Evolutionary conservation across 257 asterid genomes (phyloP).

Genomic region (Eucommia ulmoides): DNA sequence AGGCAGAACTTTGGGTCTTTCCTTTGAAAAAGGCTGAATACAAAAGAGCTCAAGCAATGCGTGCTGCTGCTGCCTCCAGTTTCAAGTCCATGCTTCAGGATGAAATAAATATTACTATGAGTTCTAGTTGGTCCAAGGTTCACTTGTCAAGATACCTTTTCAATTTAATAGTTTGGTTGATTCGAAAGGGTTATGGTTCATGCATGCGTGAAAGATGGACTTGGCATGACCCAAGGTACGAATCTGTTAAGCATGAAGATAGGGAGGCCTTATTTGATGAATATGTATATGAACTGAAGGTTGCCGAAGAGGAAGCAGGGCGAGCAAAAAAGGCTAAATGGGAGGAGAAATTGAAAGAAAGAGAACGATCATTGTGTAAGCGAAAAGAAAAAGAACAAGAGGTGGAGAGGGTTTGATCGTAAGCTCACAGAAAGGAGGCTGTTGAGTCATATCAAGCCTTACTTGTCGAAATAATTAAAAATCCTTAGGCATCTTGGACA

Average conservation of each 20-base stretch:
- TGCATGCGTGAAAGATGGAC: slow-evolving; percentile 71
- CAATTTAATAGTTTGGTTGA: background rate
- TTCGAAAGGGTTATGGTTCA: background rate
- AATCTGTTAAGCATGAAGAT: slow-evolving; percentile 75
- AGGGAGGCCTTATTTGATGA: slow-evolving; percentile 71
- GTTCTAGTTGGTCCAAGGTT: slow-evolving; percentile 94
- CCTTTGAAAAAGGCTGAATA: slow-evolving; percentile 62
- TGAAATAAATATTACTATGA: slow-evolving; percentile 46
- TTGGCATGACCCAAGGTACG: slow-evolving; percentile 84
- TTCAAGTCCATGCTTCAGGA: slow-evolving; percentile 84
- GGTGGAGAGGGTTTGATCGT: slow-evolving; percentile 87
- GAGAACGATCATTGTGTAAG: slow-evolving; percentile 80
- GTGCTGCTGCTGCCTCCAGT: slow-evolving; percentile 50
- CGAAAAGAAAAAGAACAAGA: slow-evolving; percentile 97
- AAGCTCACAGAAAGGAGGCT: slow-evolving; percentile 93
- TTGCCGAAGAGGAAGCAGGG: slow-evolving; percentile 54
- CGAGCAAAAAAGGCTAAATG: slow-evolving; percentile 47
- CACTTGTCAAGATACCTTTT: background rate
- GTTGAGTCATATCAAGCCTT: slow-evolving; percentile 86
- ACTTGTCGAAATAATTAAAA: slow-evolving; percentile 87
- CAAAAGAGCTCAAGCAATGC: slow-evolving; percentile 72
- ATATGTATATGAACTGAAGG: slow-evolving; percentile 61
- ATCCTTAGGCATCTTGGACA: slow-evolving; percentile 96
- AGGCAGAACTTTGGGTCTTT: no score
- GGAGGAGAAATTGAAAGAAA: slow-evolving; percentile 75